Percentiles rank a stretch among this genome's conserved stretches.
Evolutionary conservation across 192 early-diverging fungal genomes (phyloP).

Genomic region (Podila clonocystis): DNA sequence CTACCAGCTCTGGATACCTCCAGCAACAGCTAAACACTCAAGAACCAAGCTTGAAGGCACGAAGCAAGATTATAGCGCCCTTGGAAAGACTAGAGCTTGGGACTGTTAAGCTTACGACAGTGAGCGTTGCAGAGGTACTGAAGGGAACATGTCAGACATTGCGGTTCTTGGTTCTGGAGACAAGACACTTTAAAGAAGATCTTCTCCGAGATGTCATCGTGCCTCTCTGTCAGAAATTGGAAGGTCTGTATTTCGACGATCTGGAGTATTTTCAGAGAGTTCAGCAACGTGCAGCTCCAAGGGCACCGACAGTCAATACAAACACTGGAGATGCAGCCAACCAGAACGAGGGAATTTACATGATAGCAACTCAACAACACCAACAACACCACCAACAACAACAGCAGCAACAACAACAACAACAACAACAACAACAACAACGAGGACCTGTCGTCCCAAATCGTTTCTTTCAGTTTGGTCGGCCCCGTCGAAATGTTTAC

Average conservation of each 20-base stretch:
- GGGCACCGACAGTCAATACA: not conserved
- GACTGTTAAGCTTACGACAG: conserved; percentile 17
- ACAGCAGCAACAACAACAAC: conserved; percentile 15
- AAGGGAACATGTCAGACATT: conserved; percentile 9
- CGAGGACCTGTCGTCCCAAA: conserved; percentile 13
- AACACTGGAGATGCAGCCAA: too few relatives aligned
- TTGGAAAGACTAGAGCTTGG: conserved; percentile 37
- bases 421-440: conserved; percentile 16
- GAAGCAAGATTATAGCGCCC: conserved; percentile 26
- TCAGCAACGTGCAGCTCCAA: not conserved
- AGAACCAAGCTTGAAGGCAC: not conserved
- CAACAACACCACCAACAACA: not conserved
- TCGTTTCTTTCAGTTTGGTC: conserved; percentile 33
- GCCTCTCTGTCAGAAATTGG: conserved; percentile 17
- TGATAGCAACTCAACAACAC: too few relatives aligned
- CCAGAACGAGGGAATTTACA: too few relatives aligned
- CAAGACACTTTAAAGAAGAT: conserved; percentile 30
- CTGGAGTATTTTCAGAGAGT: conserved; percentile 7
- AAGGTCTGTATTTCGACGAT: conserved; percentile 22
- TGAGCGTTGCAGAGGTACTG: conserved; percentile 26
- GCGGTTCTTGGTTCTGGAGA: conserved; percentile 26
- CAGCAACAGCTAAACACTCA: not conserved
- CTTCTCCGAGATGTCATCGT: conserved; percentile 23
- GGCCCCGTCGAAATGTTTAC: conserved; percentile 18
- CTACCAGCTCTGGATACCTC: not conserved